Conservation (phyloP, 2,329 filamentous ascomycete genomes). For the Colletotrichum lindemuthianum region DNA sequence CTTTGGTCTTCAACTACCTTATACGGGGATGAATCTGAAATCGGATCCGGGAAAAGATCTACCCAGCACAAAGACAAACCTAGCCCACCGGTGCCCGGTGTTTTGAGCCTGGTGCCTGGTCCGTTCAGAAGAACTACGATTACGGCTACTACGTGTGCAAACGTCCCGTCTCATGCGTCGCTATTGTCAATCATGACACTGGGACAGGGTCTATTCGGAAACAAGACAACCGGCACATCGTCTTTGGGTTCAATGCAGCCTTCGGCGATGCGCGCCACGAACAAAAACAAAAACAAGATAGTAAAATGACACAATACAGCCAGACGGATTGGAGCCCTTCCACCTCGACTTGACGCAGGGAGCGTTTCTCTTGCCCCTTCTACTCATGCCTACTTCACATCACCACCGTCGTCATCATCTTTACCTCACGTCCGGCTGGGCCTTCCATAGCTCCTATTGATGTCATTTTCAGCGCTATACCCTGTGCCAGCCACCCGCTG, state of each 20-base stretch:
- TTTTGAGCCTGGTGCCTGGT: slow-evolving; percentile 3
- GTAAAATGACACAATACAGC: slow-evolving; percentile 9
- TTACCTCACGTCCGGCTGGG: no score
- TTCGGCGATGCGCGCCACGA: slow-evolving; percentile 9
- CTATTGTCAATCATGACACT: not conserved
- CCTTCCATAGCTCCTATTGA: not conserved
- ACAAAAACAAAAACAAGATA: slow-evolving; percentile 2
- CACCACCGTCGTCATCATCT: not conserved
- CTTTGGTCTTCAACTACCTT: not conserved
- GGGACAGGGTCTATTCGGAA: no score
- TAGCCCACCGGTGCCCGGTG: not conserved
- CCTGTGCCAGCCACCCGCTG: slow-evolving; percentile 19
- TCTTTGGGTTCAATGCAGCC: slow-evolving; percentile 17
- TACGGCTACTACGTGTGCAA: not conserved
- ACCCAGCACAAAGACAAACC: not conserved
- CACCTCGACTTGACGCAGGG: slow-evolving; percentile 22
- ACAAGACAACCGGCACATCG: not conserved
- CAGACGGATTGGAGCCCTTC: slow-evolving; percentile 7
- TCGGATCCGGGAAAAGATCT: slow-evolving; percentile 21
- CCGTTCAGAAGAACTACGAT: not conserved
- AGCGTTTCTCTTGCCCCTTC: slow-evolving; percentile 20
- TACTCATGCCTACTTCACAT: not conserved
- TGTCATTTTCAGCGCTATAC: slow-evolving; percentile 24
- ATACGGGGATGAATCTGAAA: slow-evolving; percentile 12
- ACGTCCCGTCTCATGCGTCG: not conserved